Base-by-base conservation (phyloP, 345 rosid genomes). In the Boechera divaricarpa region DNA sequence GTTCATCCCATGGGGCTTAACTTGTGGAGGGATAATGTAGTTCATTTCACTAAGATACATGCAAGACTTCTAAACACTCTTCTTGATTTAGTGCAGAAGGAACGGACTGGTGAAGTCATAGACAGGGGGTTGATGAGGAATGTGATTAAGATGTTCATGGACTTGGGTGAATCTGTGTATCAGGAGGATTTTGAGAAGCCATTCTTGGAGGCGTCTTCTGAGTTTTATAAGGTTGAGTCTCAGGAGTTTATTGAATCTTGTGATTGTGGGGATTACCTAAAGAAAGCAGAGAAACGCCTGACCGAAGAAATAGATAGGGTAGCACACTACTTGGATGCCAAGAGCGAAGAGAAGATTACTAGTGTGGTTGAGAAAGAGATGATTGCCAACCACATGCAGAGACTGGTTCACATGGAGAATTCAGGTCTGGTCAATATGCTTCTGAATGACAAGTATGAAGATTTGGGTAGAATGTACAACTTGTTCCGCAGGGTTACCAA, bases 241-340 rank as follows among this genome's bases (percentile, higher is more conserved):
- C 97, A 91, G 86, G 81, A 88, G 82, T 91, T 92, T 69, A 95
- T 95, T 0, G 99, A 89, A 66, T 86, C 90, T 70, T 91, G 97
- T 68, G 94, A 95, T 80, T 95, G 99, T 80, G 99, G 98, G 75
- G 96, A 95, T 69, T 95, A 92, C 66, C 66, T 92, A 54, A 95
- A 87, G 88, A 95, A 91, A 68, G 98, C 96, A 2, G 99, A 95
- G 85, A 86, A 86, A 62, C 97, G 99, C 62, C 78, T 95, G 12
- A 92, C 86, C 68, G 99, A 95, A 84, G 99, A 95, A 86, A 90
- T 89, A 60, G 99, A 95, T 73, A 89, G 99, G 83, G 99, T 95
- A 65, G 79, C 85, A 2, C 97, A 95, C 75, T 95, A 92, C 85
- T 77, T 95, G 90, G 99, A 95, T 80, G 74, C 79, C 66, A 89